phyloP scores from a whole-genome alignment of 768 basidiomycete genomes.

The Terana coerulea region DNA sequence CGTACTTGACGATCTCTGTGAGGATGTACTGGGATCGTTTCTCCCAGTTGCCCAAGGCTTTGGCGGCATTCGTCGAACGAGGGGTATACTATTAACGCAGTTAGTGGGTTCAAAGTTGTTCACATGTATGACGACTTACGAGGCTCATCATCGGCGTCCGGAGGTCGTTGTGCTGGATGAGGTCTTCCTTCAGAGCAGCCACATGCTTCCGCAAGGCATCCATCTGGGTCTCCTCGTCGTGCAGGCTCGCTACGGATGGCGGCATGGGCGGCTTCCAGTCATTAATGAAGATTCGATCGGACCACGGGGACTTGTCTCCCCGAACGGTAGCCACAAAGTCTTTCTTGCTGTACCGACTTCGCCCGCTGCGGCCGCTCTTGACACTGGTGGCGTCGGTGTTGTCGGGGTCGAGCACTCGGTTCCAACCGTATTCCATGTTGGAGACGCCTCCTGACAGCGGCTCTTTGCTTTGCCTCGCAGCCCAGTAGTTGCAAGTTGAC shows the following conservation, averaged over 20 bases:
- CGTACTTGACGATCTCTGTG: constrained; percentile 93
- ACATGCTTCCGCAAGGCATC: constrained; percentile 88
- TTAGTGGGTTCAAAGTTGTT: not conserved
- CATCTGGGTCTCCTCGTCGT: constrained; percentile 92
- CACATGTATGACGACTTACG: constrained; percentile 42
- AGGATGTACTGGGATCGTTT: constrained; percentile 86
- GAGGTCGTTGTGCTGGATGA: constrained; percentile 79
- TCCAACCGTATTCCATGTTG: constrained; percentile 99
- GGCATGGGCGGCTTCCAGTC: constrained; percentile 95
- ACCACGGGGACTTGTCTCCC: constrained; percentile 64
- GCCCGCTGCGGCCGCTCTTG: constrained; percentile 68
- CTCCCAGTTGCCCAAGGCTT: constrained; percentile 89
- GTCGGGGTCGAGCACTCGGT: constrained; percentile 56
- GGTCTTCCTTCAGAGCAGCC: constrained; percentile 65
- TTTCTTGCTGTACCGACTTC: constrained; percentile 71
- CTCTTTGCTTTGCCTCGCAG: constrained; percentile 91
- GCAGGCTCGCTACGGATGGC: constrained; percentile 75
- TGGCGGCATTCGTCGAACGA: constrained; percentile 67
- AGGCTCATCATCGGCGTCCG: constrained; percentile 78
- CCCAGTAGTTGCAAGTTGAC: constrained; percentile 99
- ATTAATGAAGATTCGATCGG: constrained; percentile 73
- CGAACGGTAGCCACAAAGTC: constrained; percentile 66
- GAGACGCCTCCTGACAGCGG: constrained; percentile 94
- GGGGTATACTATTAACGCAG: constrained; percentile 65
- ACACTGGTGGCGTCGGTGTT: constrained; percentile 69